These are phyloP conservation scores for Pisolithus sp. DNA, from an alignment of 768 basidiomycete genomes.

Conservation along the genomic window DNA sequence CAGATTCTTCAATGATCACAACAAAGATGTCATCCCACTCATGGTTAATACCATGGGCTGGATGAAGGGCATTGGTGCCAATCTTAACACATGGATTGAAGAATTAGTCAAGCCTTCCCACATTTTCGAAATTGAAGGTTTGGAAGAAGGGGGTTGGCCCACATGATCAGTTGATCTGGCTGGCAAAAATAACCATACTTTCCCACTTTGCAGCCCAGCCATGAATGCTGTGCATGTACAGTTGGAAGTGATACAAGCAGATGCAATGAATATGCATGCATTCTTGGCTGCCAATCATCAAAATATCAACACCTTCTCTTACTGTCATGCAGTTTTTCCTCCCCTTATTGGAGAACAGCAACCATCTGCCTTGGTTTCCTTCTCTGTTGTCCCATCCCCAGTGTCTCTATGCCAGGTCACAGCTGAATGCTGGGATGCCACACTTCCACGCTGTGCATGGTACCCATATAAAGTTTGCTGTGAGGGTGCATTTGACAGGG, in stretches of 20 bases:
- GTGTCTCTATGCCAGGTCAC: slow-evolving; percentile 27
- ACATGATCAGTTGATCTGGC: slow-evolving; percentile 4
- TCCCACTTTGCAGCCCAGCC: neutral
- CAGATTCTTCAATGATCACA: too few species aligned
- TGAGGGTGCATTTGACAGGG: slow-evolving; percentile 46
- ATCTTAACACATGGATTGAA: slow-evolving; percentile 68
- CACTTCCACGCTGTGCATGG: slow-evolving; percentile 57
- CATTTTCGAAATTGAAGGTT: slow-evolving; percentile 16
- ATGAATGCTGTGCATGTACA: neutral
- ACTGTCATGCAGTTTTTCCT: slow-evolving; percentile 55
- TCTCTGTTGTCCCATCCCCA: neutral
- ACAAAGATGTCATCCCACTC: slow-evolving; percentile 63
- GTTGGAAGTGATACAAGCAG: slow-evolving; percentile 43
- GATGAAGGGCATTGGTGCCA: slow-evolving; percentile 88
- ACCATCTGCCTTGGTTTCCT: slow-evolving; percentile 3
- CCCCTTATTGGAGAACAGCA: slow-evolving; percentile 20
- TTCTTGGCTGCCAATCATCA: slow-evolving; percentile 60
- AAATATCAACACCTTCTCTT: slow-evolving; percentile 63
- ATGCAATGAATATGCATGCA: slow-evolving; percentile 20
- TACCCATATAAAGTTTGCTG: slow-evolving; percentile 71
- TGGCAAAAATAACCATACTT: neutral
- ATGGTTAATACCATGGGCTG: slow-evolving; percentile 97
- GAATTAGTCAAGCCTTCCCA: slow-evolving; percentile 49
- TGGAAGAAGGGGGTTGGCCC: slow-evolving; percentile 20
- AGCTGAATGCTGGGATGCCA: slow-evolving; percentile 57